phyloP scores from a whole-genome alignment of 169 alveolate species.

The Besnoitia besnoiti region DNA sequence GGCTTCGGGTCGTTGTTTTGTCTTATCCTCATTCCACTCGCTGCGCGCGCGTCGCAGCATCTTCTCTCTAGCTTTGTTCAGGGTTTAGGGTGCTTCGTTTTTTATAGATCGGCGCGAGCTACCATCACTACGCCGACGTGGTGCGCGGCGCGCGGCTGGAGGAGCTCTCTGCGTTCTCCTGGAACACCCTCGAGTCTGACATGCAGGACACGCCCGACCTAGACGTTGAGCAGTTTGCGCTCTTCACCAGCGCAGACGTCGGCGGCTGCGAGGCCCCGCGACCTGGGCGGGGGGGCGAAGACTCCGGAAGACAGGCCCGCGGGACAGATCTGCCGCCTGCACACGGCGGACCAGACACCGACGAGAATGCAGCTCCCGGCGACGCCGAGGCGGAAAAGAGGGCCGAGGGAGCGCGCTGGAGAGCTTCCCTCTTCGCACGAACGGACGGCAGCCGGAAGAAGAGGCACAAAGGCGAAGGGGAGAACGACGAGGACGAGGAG shows the following conservation, averaged over 20 bases:
- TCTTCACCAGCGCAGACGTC: neutral
- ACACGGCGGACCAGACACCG: neutral
- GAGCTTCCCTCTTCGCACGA: too few species aligned
- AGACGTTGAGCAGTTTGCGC: neutral
- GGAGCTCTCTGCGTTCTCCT: neutral
- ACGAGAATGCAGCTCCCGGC: neutral
- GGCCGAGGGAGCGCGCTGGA: neutral
- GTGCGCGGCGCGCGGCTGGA: neutral
- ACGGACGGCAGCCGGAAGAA: neutral
- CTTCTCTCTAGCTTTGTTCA: neutral
- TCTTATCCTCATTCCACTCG: neutral
- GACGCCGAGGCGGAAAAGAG: neutral
- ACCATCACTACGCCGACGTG: neutral
- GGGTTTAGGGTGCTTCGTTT: neutral
- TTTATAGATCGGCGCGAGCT: constrained; percentile 5
- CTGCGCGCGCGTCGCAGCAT: neutral
- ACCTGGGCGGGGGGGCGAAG: too few species aligned
- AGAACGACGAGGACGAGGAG: neutral
- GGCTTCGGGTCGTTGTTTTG: neutral
- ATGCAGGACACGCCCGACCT: neutral
- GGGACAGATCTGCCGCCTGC: neutral
- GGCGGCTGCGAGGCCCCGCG: too few species aligned
- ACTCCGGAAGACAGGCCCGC: neutral
- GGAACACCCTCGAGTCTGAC: neutral
- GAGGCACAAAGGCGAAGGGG: neutral